Conservation (phyloP, 2,329 filamentous ascomycete genomes). For the Phoma sp. region DNA sequence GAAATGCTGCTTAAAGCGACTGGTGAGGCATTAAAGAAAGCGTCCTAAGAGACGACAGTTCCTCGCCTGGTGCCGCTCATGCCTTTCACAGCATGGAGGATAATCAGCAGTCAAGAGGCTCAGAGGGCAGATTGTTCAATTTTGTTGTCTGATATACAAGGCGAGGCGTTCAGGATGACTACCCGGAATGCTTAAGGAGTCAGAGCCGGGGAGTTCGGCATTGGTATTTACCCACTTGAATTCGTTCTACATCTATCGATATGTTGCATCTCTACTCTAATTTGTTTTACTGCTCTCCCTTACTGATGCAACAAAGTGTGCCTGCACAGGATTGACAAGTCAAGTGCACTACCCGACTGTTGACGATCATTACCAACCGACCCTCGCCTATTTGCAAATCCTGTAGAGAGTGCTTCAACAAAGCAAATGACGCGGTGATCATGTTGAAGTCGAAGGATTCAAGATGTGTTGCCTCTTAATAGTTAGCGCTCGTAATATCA, state of each 20-base stretch:
- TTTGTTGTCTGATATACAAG: neutral
- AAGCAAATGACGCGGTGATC: too few species aligned
- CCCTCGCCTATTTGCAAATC: too few species aligned
- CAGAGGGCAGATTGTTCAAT: neutral
- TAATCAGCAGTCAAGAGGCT: neutral
- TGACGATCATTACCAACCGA: too few species aligned
- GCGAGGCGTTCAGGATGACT: constrained; percentile 12
- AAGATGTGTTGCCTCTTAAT: too few species aligned
- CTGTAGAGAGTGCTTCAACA: too few species aligned
- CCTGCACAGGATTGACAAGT: neutral
- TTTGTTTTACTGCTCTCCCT: neutral
- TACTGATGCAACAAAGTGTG: neutral
- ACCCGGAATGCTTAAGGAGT: neutral
- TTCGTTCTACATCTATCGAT: neutral
- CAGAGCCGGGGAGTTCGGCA: neutral
- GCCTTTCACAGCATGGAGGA: neutral
- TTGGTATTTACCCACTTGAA: neutral
- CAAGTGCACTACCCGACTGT: neutral
- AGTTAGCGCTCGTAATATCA: too few species aligned
- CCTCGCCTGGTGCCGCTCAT: neutral
- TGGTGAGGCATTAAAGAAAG: constrained; percentile 23
- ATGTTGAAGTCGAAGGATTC: too few species aligned
- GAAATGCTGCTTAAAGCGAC: constrained; percentile 36
- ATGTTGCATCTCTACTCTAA: too few species aligned
- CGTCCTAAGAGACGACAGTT: neutral